Conservation (phyloP, 2,329 filamentous ascomycete species). For the Cytospora piceae region DNA sequence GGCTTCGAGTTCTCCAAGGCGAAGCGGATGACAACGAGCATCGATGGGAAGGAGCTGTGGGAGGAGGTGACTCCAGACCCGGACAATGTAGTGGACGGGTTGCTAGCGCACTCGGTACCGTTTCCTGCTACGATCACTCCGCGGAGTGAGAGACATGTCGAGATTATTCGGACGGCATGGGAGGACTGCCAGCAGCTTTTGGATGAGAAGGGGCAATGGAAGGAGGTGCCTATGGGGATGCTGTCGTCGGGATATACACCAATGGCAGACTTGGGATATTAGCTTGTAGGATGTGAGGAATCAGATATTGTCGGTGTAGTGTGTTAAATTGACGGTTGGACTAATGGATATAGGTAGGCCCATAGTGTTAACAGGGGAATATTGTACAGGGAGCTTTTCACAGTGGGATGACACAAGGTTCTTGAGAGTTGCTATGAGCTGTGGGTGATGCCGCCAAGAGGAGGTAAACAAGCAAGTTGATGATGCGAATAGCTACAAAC, state of each 20-base stretch:
- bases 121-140: slow-evolving; percentile 1
- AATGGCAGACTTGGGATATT: neutral
- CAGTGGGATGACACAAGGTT: no score
- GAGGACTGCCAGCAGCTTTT: neutral
- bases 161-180: neutral
- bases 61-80: slow-evolving; percentile 5
- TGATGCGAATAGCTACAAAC: no score
- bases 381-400: no score
- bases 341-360: no score
- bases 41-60: neutral
- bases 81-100: neutral
- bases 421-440: no score
- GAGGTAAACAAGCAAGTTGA: no score
- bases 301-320: neutral
- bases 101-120: slow-evolving; percentile 1
- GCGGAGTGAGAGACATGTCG: slow-evolving; percentile 6
- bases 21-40: neutral
- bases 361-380: no score
- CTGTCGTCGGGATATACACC: neutral
- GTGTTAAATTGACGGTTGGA: no score
- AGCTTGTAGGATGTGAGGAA: neutral
- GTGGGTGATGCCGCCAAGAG: no score
- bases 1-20: slow-evolving; percentile 13
- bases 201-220: slow-evolving; percentile 9
- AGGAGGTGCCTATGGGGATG: neutral